phyloP scores from a whole-genome alignment of 208 protist species.

The Leptomonas pyrrhocoris region DNA sequence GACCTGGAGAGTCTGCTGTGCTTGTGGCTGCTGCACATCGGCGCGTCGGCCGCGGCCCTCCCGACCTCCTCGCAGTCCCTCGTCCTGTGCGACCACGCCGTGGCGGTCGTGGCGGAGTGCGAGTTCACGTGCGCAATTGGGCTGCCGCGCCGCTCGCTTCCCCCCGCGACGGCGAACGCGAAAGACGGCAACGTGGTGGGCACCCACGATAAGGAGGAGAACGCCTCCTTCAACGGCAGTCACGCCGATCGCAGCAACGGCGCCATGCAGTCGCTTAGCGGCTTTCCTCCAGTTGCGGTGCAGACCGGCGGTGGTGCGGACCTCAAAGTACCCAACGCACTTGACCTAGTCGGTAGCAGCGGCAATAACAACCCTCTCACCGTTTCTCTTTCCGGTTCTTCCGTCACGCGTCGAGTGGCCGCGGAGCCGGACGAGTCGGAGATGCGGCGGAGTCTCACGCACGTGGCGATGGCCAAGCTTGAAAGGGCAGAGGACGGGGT shows the following conservation, averaged over 20 bases:
- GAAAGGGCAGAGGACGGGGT: background rate
- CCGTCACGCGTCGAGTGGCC: background rate
- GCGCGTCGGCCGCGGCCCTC: constrained; percentile 8
- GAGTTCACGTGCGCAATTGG: constrained; percentile 30
- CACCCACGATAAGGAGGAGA: constrained; percentile 6
- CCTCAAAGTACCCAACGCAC: constrained; percentile 10
- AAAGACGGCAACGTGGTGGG: background rate
- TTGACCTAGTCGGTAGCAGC: constrained; percentile 4
- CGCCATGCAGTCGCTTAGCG: constrained; percentile 17
- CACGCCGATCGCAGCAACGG: constrained; percentile 19
- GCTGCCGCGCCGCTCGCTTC: background rate
- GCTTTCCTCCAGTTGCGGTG: background rate
- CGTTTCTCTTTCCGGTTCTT: constrained; percentile 4
- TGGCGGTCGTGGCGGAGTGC: constrained; percentile 14
- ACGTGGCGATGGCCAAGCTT: constrained; percentile 4
- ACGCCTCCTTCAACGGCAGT: constrained; percentile 9
- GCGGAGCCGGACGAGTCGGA: background rate
- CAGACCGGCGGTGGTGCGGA: constrained; percentile 8
- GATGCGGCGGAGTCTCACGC: constrained; percentile 4
- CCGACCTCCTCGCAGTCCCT: constrained; percentile 36
- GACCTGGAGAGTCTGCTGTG: constrained; percentile 27
- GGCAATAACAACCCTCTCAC: constrained; percentile 2
- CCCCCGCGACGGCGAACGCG: background rate
- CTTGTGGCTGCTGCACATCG: constrained; percentile 21
- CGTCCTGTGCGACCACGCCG: constrained; percentile 27